Conservation (phyloP, 306 rosid species). For the Lupinus albus region DNA sequence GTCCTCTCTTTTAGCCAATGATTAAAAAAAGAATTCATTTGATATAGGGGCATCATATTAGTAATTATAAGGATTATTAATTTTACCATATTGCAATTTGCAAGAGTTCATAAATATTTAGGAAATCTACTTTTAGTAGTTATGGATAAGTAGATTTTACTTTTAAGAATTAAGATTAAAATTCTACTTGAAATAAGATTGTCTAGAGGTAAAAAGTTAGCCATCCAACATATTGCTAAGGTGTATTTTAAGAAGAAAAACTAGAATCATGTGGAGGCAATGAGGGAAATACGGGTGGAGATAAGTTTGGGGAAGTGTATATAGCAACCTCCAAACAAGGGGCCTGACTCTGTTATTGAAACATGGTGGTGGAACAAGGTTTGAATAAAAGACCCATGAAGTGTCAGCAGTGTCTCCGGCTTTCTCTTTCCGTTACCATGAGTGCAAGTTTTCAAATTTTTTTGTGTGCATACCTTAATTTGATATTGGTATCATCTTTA, state of each 20-base stretch:
- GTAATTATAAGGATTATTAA: conserved; percentile 11
- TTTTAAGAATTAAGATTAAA: too few species aligned
- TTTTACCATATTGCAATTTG: conserved; percentile 9
- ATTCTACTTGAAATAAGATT: too few species aligned
- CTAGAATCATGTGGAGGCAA: background rate
- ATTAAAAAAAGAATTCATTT: background rate
- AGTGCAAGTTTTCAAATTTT: background rate
- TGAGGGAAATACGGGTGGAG: background rate
- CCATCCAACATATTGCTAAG: background rate
- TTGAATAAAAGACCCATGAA: background rate
- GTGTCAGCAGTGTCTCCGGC: background rate
- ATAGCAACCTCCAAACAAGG: background rate
- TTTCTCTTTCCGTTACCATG: background rate
- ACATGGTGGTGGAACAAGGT: too few species aligned
- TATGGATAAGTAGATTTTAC: too few species aligned
- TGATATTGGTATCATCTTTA: too few species aligned
- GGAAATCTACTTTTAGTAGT: too few species aligned
- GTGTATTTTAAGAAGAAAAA: background rate
- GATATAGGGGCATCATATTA: conserved; percentile 14
- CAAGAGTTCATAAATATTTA: background rate
- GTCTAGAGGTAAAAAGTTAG: background rate
- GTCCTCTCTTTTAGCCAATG: conserved; percentile 3
- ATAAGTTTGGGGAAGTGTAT: background rate
- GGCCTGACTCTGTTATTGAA: background rate
- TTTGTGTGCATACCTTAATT: too few species aligned